Evolutionary conservation across 208 protist genomes (phyloP).

Genomic region (Crithidia expoeki): DNA sequence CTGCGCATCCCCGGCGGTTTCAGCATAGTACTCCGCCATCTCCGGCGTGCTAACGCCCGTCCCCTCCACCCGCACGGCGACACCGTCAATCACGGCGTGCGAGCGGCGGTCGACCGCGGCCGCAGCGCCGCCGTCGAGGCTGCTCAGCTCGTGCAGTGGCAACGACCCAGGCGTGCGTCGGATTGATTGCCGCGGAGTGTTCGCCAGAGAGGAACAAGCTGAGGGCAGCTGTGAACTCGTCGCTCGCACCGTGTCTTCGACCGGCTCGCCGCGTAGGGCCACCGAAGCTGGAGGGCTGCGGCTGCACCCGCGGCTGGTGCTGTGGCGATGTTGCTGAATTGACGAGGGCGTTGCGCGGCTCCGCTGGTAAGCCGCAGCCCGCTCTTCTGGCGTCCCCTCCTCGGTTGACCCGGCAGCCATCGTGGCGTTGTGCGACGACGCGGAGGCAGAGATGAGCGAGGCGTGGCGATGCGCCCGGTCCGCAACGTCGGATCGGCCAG

Average conservation of each 20-base stretch:
- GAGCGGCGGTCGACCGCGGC: neutral
- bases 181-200: slow-evolving; percentile 24
- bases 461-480: slow-evolving; percentile 15
- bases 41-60: slow-evolving; percentile 41
- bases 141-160: slow-evolving; percentile 8
- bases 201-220: slow-evolving; percentile 3
- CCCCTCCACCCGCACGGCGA: slow-evolving; percentile 14
- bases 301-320: neutral
- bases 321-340: slow-evolving; percentile 26
- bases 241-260: slow-evolving; percentile 21
- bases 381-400: slow-evolving; percentile 11
- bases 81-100: neutral
- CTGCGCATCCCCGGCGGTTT: slow-evolving; percentile 3
- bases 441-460: slow-evolving; percentile 1
- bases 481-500: slow-evolving; percentile 3
- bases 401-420: neutral
- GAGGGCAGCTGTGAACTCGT: slow-evolving; percentile 4
- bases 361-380: slow-evolving; percentile 18
- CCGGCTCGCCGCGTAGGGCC: slow-evolving; percentile 24
- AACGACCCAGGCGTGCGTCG: neutral
- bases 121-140: neutral
- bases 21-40: slow-evolving; percentile 48
- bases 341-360: slow-evolving; percentile 28
- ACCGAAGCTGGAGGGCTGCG: slow-evolving; percentile 18
- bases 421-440: neutral